A percentile compares a stretch with the other conserved stretches of the same genome.
Conservation (phyloP, 192 early-diverging fungal species). For the Phycomyces blakesleeanus region DNA sequence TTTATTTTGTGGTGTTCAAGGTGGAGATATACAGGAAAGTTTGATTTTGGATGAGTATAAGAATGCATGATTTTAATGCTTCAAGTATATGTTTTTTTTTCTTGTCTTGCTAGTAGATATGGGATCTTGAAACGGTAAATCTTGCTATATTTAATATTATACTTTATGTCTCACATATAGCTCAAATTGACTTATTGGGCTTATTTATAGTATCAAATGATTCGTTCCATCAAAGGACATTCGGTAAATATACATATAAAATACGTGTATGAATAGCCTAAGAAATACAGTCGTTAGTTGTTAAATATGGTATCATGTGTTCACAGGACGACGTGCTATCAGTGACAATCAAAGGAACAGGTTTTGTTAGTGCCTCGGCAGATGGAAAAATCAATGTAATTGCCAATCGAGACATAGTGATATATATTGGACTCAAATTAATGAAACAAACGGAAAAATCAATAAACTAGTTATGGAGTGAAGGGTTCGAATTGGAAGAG, state of each 20-base stretch:
- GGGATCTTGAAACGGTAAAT: slow-evolving; percentile 64
- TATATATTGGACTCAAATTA: slow-evolving; percentile 7
- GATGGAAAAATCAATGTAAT: slow-evolving; percentile 62
- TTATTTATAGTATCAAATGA: slow-evolving; percentile 32
- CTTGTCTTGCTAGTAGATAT: slow-evolving; percentile 41
- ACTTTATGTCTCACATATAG: slow-evolving; percentile 29
- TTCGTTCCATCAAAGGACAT: slow-evolving; percentile 49
- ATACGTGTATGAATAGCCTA: no score
- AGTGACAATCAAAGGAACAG: slow-evolving; percentile 36
- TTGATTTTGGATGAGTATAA: no score
- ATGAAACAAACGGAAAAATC: neutral
- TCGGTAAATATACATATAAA: slow-evolving; percentile 26
- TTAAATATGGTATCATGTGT: no score
- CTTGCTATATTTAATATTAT: neutral
- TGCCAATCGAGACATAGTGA: no score
- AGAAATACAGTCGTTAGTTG: neutral
- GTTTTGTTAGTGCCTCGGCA: slow-evolving; percentile 58
- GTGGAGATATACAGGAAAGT: slow-evolving; percentile 55
- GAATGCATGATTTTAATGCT: no score
- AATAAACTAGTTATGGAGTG: slow-evolving; percentile 42
- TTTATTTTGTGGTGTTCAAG: slow-evolving; percentile 70
- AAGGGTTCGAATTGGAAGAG: slow-evolving; percentile 52
- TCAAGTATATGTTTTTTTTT: neutral
- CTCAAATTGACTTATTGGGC: neutral
- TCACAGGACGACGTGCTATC: slow-evolving; percentile 53